Evolutionary conservation across 2,329 filamentous ascomycete species (phyloP).

Genomic region (Claviceps digitariae): DNA sequence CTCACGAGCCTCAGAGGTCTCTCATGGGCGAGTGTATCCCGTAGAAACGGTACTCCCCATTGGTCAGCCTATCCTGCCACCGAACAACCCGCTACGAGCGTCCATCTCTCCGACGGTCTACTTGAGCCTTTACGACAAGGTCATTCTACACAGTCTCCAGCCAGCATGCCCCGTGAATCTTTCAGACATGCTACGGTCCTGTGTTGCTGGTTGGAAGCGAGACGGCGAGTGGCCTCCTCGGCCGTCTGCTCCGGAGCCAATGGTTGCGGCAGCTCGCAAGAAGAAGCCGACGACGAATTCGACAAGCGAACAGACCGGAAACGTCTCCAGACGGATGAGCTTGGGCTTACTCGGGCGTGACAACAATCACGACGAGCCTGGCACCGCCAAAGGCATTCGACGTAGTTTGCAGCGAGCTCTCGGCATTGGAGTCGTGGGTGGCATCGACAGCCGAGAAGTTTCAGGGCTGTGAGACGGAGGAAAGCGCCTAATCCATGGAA

Average conservation of each 20-base stretch:
- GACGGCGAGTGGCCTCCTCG: conserved; percentile 80
- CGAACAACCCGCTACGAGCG: conserved; percentile 60
- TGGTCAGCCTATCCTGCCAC: conserved; percentile 57
- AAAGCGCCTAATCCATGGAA: no score
- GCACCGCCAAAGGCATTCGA: conserved; percentile 26
- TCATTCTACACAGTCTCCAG: conserved; percentile 65
- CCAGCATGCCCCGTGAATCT: conserved; percentile 85
- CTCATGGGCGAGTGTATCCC: conserved; percentile 24
- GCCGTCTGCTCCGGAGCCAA: conserved; percentile 28
- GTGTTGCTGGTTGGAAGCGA: conserved; percentile 83
- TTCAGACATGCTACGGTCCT: conserved; percentile 61
- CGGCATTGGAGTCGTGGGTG: conserved; percentile 20
- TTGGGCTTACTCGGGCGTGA: conserved; percentile 33
- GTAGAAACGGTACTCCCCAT: conserved; percentile 57
- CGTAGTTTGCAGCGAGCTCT: conserved; percentile 33
- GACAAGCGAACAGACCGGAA: conserved; percentile 14
- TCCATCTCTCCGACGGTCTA: conserved; percentile 65
- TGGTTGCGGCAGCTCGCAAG: conserved; percentile 24
- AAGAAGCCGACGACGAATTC: conserved; percentile 17
- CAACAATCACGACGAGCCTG: conserved; percentile 20
- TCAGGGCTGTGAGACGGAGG: not conserved
- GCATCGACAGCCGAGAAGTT: not conserved
- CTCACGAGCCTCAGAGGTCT: conserved; percentile 16
- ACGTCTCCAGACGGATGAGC: conserved; percentile 29
- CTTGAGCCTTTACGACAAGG: conserved; percentile 76